These are phyloP conservation scores for Sarocladium oryzae DNA, from an alignment of 2,329 filamentous ascomycete genomes.

Conservation along the genomic window DNA sequence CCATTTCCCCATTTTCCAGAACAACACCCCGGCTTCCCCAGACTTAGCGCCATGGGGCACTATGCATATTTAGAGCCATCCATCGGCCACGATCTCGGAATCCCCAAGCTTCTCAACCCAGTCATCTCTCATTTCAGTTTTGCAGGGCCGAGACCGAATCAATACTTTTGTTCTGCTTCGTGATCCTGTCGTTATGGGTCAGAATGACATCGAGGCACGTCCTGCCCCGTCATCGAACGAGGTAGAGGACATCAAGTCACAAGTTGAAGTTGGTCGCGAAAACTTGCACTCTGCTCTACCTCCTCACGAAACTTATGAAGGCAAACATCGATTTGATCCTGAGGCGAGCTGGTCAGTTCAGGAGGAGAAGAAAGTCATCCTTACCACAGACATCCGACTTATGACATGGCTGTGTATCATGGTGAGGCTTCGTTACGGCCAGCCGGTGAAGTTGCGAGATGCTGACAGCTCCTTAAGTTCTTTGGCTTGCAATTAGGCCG, in stretches of 20 bases:
- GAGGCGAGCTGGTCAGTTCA: constrained; percentile 42
- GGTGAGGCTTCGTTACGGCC: constrained; percentile 21
- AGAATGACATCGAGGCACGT: constrained; percentile 22
- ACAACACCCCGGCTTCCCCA: no score
- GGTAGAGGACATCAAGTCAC: constrained; percentile 19
- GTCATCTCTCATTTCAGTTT: no score
- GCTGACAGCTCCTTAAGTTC: constrained; percentile 34
- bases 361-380: constrained; percentile 49
- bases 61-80: not conserved
- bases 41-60: not conserved
- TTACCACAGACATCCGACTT: constrained; percentile 42
- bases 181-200: no score
- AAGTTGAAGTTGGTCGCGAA: constrained; percentile 30
- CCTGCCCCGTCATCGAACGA: constrained; percentile 17
- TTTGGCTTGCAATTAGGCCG: constrained; percentile 59
- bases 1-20: no score
- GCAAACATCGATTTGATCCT: constrained; percentile 34
- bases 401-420: constrained; percentile 37
- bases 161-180: no score
- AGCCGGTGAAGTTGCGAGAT: not conserved
- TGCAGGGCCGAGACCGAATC: no score
- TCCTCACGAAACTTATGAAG: constrained; percentile 30
- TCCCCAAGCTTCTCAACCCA: no score
- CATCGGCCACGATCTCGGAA: no score
- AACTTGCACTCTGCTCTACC: constrained; percentile 25